A percentile compares a stretch with the other conserved stretches of the same genome.
These are phyloP conservation scores for Eimeria tenella DNA, from an alignment of 169 alveolate genomes.

Conservation along the genomic window DNA sequence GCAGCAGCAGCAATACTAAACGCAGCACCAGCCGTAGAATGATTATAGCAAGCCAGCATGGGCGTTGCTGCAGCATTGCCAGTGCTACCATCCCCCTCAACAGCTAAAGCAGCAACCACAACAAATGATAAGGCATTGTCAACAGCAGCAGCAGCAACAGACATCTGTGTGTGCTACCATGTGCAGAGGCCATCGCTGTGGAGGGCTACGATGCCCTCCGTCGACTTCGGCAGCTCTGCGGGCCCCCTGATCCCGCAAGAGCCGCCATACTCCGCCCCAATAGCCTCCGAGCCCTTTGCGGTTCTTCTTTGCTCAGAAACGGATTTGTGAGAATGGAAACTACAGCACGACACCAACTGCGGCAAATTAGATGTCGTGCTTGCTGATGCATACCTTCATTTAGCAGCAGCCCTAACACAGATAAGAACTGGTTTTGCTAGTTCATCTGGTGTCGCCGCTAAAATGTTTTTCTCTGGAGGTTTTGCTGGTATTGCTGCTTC, in stretches of 20 bases:
- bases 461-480: background rate
- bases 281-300: slow-evolving; percentile 68
- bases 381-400: background rate
- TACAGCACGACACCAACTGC: background rate
- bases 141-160: background rate
- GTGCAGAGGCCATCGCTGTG: slow-evolving; percentile 54
- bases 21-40: background rate
- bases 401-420: background rate
- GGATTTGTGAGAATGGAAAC: slow-evolving; percentile 43
- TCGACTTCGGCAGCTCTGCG: slow-evolving; percentile 68
- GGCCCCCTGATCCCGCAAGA: slow-evolving; percentile 64
- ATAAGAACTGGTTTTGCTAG: background rate
- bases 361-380: background rate
- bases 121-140: background rate
- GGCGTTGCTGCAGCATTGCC: background rate
- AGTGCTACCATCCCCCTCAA: background rate
- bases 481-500: background rate
- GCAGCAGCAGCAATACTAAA: background rate
- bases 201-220: slow-evolving; percentile 61
- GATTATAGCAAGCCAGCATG: no score
- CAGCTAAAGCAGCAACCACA: no score
- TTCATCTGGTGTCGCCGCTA: background rate
- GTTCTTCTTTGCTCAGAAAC: slow-evolving; percentile 34
- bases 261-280: slow-evolving; percentile 51
- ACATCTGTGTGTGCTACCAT: background rate